These are phyloP conservation scores for Hypoxylon sp. DNA, from an alignment of 2,329 filamentous ascomycete genomes.

Conservation along the genomic window DNA sequence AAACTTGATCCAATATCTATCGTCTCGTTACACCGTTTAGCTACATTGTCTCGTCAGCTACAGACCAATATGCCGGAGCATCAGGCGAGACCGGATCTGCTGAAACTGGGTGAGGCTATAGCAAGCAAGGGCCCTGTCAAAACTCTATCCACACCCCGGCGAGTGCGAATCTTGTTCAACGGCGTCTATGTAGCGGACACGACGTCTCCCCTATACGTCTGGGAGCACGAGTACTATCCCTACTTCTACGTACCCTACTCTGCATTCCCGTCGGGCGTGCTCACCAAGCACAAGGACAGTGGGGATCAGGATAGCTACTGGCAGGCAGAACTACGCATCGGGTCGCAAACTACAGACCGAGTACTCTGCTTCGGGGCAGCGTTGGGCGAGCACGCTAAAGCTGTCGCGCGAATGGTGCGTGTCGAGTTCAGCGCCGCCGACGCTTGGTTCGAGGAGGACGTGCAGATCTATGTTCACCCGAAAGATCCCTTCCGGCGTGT, in stretches of 20 bases:
- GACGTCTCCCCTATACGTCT: slow-evolving; percentile 51
- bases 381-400: slow-evolving; percentile 27
- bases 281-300: slow-evolving; percentile 3
- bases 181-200: slow-evolving; percentile 51
- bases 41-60: neutral
- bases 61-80: neutral
- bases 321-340: slow-evolving; percentile 37
- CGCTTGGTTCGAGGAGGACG: slow-evolving; percentile 67
- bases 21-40: neutral
- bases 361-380: slow-evolving; percentile 41
- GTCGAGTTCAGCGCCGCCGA: slow-evolving; percentile 46
- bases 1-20: neutral
- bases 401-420: slow-evolving; percentile 43
- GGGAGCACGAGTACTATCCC: slow-evolving; percentile 54
- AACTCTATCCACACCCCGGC: slow-evolving; percentile 49
- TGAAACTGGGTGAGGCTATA: slow-evolving; percentile 45
- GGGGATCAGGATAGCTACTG: slow-evolving; percentile 36
- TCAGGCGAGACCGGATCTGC: slow-evolving; percentile 33
- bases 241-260: slow-evolving; percentile 50
- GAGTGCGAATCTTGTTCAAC: slow-evolving; percentile 50
- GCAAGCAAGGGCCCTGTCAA: slow-evolving; percentile 48
- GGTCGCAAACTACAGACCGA: slow-evolving; percentile 38
- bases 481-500: slow-evolving; percentile 76
- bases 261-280: slow-evolving; percentile 35
- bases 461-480: slow-evolving; percentile 69